Evolutionary conservation across 1,139 yeast species (phyloP), one percentile per base, ranked within the genome.

Genomic region (Geotrichum carabidarum): DNA sequence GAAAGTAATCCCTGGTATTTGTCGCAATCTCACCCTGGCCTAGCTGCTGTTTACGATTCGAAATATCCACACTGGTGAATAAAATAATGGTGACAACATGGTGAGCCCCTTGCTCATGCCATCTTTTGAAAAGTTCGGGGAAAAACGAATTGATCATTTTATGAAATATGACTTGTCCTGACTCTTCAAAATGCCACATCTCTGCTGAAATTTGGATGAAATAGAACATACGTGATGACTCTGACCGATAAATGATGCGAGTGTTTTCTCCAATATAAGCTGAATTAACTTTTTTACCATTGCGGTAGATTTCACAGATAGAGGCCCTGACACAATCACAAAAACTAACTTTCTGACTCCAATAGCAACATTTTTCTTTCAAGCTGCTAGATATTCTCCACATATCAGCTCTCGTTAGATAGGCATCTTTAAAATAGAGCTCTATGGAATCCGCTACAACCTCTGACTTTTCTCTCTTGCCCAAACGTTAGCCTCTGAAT

Each of bases 181-280:
- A 86, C 65, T 91, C 97, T 70, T 93, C 98, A 69, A 94, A 94
- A 67, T 91, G 90, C 95, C 98, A 94, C 97, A 93, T 94, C 65
- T 94, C 99, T 43, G 86, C 78, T 1, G 97, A 87, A 61, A 91
- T 81, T 67, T 94, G 99, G 51, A 94, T 82, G 58, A 94, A 75
- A 50, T 91, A 87, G 11, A 90, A 80, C 57, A 91, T 73, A 56
- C 87, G 81, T 1, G 98, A 95, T 47, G 96, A 84, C 63, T 93
- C 97, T 0, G 96, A 88, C 51, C 99, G 77, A 66, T 86, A 93
- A 0, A 90, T 87, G 17, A 93, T 74, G 61, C 84, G 84, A 4
- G 99, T 91, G 36, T 81, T 77, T 14, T 80, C 80, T 1, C 91
- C 86, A 49, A 93, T 75, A 63, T 83, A 88, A 4, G 81, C 83